phyloP scores from a whole-genome alignment of 768 basidiomycete species.

The Chiua virens region DNA sequence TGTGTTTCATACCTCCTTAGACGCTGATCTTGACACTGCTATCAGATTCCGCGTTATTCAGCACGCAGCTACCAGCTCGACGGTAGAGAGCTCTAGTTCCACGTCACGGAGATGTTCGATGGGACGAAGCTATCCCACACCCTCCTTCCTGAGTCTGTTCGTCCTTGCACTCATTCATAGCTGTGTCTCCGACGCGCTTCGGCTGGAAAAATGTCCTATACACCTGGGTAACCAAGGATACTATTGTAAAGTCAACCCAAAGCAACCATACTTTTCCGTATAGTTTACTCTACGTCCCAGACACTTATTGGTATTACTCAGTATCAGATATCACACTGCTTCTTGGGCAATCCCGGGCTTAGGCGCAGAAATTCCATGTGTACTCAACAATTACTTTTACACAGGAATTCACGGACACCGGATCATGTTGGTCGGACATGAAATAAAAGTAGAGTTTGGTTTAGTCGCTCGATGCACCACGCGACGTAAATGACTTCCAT shows the following conservation, averaged over 20 bases:
- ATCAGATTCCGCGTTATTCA: background rate
- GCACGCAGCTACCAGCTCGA: background rate
- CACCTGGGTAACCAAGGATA: background rate
- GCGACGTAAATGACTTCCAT: conserved; percentile 22
- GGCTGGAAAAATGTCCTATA: background rate
- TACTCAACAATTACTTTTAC: conserved; percentile 4
- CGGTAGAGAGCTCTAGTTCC: background rate
- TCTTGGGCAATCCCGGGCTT: background rate
- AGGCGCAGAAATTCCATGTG: background rate
- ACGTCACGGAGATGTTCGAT: background rate
- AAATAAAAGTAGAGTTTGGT: background rate
- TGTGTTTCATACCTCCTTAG: background rate
- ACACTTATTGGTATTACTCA: background rate
- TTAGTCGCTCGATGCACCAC: background rate
- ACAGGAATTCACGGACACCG: conserved; percentile 11
- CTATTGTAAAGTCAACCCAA: background rate
- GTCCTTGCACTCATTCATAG: no score
- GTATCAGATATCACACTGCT: background rate
- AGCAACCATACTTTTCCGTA: no score
- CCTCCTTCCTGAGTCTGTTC: no score
- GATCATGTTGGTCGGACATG: conserved; percentile 3
- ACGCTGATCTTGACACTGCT: conserved; percentile 9
- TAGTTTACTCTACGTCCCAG: no score
- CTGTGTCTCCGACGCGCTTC: background rate
- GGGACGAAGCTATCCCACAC: no score